A percentile compares a stretch with the other conserved stretches of the same genome.
Conservation (phyloP, 2,329 filamentous ascomycete species). For the Fusarium torulosum region DNA sequence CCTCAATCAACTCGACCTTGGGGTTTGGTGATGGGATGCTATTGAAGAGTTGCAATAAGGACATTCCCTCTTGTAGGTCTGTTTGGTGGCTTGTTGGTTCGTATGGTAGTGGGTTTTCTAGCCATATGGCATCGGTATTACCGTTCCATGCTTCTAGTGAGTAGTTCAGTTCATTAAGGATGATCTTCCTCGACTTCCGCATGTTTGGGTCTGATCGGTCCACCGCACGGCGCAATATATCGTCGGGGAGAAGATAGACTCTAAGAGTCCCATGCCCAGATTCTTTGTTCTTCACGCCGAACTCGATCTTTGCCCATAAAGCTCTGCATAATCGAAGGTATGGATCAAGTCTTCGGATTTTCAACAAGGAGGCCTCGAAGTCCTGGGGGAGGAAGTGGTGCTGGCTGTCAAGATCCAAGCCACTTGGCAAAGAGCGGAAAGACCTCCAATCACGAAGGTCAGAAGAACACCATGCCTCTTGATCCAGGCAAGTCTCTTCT, state of each 20-base stretch:
- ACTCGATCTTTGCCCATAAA: conserved; percentile 61
- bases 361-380: conserved; percentile 50
- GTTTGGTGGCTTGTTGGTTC: conserved; percentile 44
- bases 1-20: conserved; percentile 59
- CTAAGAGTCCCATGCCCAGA: conserved; percentile 56
- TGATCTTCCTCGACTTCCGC: conserved; percentile 57
- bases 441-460: conserved; percentile 47
- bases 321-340: conserved; percentile 52
- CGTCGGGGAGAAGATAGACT: conserved; percentile 75
- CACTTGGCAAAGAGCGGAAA: conserved; percentile 43
- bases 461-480: conserved; percentile 30
- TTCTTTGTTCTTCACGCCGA: conserved; percentile 45
- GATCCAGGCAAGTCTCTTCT: conserved; percentile 29
- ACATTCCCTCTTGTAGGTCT: conserved; percentile 56
- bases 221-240: conserved; percentile 68
- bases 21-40: conserved; percentile 76
- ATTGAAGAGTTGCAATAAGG: conserved; percentile 80
- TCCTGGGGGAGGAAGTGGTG: conserved; percentile 25
- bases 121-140: conserved; percentile 1
- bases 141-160: conserved; percentile 69
- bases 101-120: conserved; percentile 18
- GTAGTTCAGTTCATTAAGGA: conserved; percentile 69
- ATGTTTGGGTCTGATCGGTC: conserved; percentile 61
- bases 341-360: conserved; percentile 37
- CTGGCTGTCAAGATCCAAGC: background rate